These are phyloP conservation scores for Eucalyptus leucophloia DNA, from an alignment of 345 rosid species.

Conservation along the genomic window DNA sequence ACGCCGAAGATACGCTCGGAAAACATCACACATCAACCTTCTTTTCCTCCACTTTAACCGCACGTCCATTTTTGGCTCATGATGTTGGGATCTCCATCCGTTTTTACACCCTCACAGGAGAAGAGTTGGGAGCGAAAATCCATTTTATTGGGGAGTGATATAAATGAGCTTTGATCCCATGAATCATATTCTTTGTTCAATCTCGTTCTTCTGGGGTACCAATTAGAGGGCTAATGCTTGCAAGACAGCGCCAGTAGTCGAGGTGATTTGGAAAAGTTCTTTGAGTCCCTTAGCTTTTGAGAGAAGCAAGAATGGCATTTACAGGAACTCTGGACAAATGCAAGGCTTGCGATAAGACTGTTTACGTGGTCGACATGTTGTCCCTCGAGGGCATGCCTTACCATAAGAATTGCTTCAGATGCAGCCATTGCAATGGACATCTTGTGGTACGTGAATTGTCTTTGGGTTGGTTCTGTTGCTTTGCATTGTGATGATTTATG, in stretches of 20 bases:
- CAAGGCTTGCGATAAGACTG: constrained; percentile 87
- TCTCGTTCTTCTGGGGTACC: background rate
- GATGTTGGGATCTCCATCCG: constrained; percentile 22
- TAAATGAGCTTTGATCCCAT: constrained; percentile 18
- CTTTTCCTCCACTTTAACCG: constrained; percentile 20
- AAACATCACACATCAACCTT: constrained; percentile 14
- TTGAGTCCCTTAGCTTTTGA: background rate
- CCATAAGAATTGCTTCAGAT: constrained; percentile 81
- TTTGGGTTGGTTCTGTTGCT: background rate
- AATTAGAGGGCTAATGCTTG: background rate
- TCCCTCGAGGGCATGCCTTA: constrained; percentile 81
- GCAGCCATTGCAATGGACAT: constrained; percentile 93
- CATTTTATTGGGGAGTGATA: constrained; percentile 8
- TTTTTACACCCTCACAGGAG: constrained; percentile 2
- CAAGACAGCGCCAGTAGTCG: background rate
- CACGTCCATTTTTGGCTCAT: constrained; percentile 23
- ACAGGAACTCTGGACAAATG: constrained; percentile 91
- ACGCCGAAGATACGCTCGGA: background rate
- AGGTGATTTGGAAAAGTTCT: background rate
- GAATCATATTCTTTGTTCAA: constrained; percentile 19
- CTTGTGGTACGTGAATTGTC: constrained; percentile 32
- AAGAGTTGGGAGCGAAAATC: background rate
- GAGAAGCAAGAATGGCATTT: constrained; percentile 43
- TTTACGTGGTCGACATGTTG: constrained; percentile 77
- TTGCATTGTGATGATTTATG: background rate